Conservation (phyloP, 2,329 filamentous ascomycete genomes). For the Botrytis galanthina region DNA sequence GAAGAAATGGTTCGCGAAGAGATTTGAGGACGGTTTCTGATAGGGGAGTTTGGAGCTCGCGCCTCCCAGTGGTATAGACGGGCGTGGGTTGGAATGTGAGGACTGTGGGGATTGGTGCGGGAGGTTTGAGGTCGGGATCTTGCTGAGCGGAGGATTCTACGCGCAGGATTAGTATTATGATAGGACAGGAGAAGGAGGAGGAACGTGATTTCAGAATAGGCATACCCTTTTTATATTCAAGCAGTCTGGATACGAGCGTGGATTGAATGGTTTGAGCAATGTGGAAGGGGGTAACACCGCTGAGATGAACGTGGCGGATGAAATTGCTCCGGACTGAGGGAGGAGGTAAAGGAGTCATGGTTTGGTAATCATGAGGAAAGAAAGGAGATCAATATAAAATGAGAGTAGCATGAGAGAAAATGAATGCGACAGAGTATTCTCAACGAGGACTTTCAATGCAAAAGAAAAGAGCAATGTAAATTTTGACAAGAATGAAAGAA, state of each 20-base stretch:
- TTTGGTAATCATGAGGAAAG: neutral
- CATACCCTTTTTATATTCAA: conserved; percentile 53
- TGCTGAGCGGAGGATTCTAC: neutral
- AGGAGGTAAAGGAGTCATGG: neutral
- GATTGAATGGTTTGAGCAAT: conserved; percentile 56
- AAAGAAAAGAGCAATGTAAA: neutral
- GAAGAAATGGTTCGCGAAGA: neutral
- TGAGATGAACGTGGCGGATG: conserved; percentile 57
- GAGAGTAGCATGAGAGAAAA: neutral
- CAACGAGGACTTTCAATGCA: neutral
- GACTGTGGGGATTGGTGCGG: conserved; percentile 62
- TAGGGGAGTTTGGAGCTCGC: conserved; percentile 58
- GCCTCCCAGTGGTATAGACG: conserved; percentile 86
- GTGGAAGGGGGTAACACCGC: conserved; percentile 51
- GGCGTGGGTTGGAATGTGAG: conserved; percentile 80
- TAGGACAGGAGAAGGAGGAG: conserved; percentile 44
- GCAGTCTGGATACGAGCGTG: conserved; percentile 53
- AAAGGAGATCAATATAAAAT: neutral
- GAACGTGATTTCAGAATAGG: conserved; percentile 35
- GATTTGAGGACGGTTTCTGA: conserved; percentile 47
- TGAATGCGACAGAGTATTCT: neutral
- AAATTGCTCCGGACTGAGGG: conserved; percentile 38
- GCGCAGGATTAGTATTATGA: neutral
- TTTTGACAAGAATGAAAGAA: conserved; percentile 5
- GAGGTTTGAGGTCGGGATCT: conserved; percentile 6